Percentiles rank a stretch among this genome's conserved stretches.
phyloP scores from a whole-genome alignment of 768 basidiomycete genomes.

The Russula ochroleuca region DNA sequence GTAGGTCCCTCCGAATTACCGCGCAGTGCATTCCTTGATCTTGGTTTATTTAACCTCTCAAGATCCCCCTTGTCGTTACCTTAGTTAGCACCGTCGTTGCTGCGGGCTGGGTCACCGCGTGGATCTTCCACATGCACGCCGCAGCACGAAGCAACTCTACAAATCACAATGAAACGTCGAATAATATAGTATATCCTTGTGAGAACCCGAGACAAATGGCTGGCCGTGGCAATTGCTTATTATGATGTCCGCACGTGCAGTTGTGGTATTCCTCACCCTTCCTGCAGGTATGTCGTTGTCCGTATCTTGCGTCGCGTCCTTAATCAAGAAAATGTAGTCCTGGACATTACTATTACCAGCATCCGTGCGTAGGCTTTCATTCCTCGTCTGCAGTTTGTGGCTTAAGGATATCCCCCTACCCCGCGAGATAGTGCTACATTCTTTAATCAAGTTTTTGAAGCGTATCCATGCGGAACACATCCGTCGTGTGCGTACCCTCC shows the following conservation, averaged over 20 bases:
- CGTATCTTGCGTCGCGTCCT: neutral
- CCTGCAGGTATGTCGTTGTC: slow-evolving; percentile 13
- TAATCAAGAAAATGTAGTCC: neutral
- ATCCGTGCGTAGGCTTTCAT: slow-evolving; percentile 1
- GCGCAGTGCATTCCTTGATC: neutral
- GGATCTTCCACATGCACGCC: neutral
- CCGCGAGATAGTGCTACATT: slow-evolving; percentile 5
- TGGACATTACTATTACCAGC: slow-evolving; percentile 12
- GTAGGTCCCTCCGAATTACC: neutral
- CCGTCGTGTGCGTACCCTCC: slow-evolving; percentile 11
- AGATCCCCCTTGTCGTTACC: slow-evolving; percentile 9
- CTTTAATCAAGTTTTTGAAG: neutral
- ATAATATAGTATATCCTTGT: slow-evolving; percentile 4
- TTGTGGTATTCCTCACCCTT: slow-evolving; percentile 10
- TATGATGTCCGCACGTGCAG: neutral
- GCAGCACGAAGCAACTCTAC: neutral
- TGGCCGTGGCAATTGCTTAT: neutral
- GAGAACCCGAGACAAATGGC: neutral
- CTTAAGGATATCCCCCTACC: neutral
- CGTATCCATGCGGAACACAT: slow-evolving; percentile 18
- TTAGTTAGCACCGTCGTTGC: neutral
- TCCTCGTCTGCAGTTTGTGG: neutral
- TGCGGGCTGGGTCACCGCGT: slow-evolving; percentile 4
- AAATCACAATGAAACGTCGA: too few relatives aligned
- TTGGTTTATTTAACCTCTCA: neutral